phyloP scores from a whole-genome alignment of 2,329 filamentous ascomycete species.

The Pseudogymnoascus sp. region DNA sequence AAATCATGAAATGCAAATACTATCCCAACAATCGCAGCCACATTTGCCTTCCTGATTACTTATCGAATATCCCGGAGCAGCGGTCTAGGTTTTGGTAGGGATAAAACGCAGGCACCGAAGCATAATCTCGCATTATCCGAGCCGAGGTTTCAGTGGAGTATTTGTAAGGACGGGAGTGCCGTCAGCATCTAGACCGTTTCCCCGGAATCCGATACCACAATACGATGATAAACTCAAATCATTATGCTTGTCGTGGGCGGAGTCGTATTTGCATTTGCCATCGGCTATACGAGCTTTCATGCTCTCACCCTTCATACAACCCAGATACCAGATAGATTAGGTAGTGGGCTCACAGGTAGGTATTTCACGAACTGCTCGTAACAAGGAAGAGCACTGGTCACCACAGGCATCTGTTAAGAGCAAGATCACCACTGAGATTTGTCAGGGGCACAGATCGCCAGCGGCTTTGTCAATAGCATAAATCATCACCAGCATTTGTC shows the following conservation, averaged over 20 bases:
- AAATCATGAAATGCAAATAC: constrained; percentile 1
- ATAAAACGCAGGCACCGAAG: neutral
- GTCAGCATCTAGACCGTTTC: neutral
- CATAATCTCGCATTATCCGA: neutral
- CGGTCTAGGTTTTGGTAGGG: neutral
- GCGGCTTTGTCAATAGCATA: too few relatives aligned
- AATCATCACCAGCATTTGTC: neutral
- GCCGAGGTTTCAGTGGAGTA: neutral
- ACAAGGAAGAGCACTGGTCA: neutral
- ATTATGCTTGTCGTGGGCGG: neutral
- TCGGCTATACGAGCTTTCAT: neutral
- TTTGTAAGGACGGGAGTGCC: neutral
- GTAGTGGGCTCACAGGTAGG: neutral
- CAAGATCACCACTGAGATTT: neutral
- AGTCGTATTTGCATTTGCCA: neutral
- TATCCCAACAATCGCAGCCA: neutral
- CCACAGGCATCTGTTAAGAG: neutral
- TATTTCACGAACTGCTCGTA: neutral
- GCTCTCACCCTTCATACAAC: neutral
- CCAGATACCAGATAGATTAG: neutral
- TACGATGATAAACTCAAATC: neutral
- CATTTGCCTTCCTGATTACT: neutral
- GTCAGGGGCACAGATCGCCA: neutral
- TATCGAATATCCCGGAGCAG: constrained; percentile 1
- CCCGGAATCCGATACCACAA: neutral